Conservation (phyloP, 148 eudicot genomes). For the Fagopyrum homotropicum region DNA sequence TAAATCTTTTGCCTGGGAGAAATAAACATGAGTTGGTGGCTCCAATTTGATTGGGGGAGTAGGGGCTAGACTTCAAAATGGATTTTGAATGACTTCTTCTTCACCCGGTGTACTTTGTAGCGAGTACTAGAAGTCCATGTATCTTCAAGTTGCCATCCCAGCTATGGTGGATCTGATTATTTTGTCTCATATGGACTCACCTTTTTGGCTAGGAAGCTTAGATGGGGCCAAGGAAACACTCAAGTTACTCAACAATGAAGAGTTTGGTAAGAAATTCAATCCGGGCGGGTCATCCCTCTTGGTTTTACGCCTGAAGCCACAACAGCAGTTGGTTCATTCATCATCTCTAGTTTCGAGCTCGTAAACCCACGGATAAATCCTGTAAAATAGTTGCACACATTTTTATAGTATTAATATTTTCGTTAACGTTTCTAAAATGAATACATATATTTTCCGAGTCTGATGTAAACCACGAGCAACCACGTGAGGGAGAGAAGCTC, state of each 20-base stretch:
- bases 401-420: background rate
- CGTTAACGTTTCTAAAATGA: no score
- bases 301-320: conserved; percentile 58
- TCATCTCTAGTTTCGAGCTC: conserved; percentile 38
- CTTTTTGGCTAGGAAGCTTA: conserved; percentile 49
- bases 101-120: conserved; percentile 7
- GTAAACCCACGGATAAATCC: conserved; percentile 51
- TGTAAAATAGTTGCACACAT: conserved; percentile 30
- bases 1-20: conserved; percentile 47
- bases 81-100: conserved; percentile 15
- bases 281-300: conserved; percentile 31
- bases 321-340: conserved; percentile 39
- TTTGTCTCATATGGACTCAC: conserved; percentile 44
- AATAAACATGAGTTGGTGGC: conserved; percentile 19
- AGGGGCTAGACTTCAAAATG: no score
- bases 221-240: conserved; percentile 50
- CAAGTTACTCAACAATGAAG: conserved; percentile 50
- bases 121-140: conserved; percentile 41
- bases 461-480: no score
- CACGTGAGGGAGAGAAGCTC: no score
- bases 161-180: conserved; percentile 69
- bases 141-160: conserved; percentile 47
- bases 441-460: no score
- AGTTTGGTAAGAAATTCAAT: conserved; percentile 40
- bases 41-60: conserved; percentile 32